phyloP scores from a whole-genome alignment of 176 grass and related monocot genomes.

The Otatea glauca region DNA sequence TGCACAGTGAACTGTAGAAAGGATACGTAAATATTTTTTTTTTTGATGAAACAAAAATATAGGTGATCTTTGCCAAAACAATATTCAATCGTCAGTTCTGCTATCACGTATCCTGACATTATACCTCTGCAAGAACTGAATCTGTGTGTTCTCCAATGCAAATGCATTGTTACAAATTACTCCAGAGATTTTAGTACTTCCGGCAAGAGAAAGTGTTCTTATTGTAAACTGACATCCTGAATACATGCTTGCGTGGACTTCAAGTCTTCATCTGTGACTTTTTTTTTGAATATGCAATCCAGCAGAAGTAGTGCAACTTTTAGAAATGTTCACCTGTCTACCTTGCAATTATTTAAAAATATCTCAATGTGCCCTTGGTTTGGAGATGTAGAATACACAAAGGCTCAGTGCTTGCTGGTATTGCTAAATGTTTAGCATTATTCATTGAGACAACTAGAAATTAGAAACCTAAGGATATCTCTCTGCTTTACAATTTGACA shows the following conservation, averaged over 20 bases:
- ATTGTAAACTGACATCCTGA: not conserved
- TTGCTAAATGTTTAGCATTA: constrained; percentile 2
- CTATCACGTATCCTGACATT: too few relatives aligned
- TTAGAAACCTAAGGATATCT: not conserved
- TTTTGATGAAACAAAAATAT: constrained; percentile 4
- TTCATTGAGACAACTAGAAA: not conserved
- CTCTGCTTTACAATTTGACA: not conserved
- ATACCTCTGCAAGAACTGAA: constrained; percentile 4
- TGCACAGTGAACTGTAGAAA: not conserved
- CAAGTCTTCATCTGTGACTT: not conserved
- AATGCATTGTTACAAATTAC: not conserved
- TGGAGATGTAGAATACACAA: not conserved
- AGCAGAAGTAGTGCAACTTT: not conserved
- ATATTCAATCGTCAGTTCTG: too few relatives aligned
- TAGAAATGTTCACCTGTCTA: not conserved
- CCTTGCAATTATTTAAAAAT: constrained; percentile 1
- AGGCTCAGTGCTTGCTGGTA: constrained; percentile 22
- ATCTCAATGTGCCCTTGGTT: not conserved
- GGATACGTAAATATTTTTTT: not conserved
- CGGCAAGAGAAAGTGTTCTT: not conserved
- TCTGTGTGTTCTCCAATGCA: not conserved
- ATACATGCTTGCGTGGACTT: not conserved
- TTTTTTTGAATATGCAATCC: constrained; percentile 6
- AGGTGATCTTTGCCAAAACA: not conserved
- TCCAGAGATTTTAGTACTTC: not conserved